Conservation (phyloP, 768 basidiomycete genomes). For the Pisolithus marmoratus region DNA sequence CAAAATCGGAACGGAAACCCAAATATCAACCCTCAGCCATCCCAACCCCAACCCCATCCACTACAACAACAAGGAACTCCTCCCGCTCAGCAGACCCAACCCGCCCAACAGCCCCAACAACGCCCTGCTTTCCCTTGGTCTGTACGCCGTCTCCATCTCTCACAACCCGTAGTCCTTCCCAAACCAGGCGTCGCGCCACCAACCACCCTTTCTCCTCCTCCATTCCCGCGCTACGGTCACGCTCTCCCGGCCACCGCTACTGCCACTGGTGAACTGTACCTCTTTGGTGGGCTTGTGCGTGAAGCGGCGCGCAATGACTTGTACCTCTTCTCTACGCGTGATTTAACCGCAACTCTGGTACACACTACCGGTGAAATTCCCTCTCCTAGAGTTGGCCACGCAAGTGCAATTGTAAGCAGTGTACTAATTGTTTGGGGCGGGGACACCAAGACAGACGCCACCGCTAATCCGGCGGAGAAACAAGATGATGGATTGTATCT, state of each 20-base stretch:
- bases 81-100: constrained; percentile 18
- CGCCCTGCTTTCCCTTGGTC: constrained; percentile 82
- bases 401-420: constrained; percentile 90
- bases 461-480: constrained; percentile 55
- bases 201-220: constrained; percentile 70
- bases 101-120: constrained; percentile 29
- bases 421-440: constrained; percentile 98
- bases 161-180: constrained; percentile 57
- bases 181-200: constrained; percentile 63
- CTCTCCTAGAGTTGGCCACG: constrained; percentile 90
- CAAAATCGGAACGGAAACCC: constrained; percentile 32
- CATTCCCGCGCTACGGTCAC: constrained; percentile 96
- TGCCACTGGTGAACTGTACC: constrained; percentile 82
- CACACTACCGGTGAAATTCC: constrained; percentile 89
- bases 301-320: constrained; percentile 90
- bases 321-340: constrained; percentile 79
- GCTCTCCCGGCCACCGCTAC: constrained; percentile 78
- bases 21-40: constrained; percentile 21
- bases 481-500: constrained; percentile 94
- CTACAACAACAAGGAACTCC: constrained; percentile 23
- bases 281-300: constrained; percentile 94
- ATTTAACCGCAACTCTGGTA: constrained; percentile 73
- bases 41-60: constrained; percentile 28
- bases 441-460: constrained; percentile 80
- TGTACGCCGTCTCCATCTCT: constrained; percentile 62